Percentiles rank a stretch among this genome's conserved stretches.
Conservation (phyloP, 805 yeast genomes). For the Naumovozyma castellii region DNA sequence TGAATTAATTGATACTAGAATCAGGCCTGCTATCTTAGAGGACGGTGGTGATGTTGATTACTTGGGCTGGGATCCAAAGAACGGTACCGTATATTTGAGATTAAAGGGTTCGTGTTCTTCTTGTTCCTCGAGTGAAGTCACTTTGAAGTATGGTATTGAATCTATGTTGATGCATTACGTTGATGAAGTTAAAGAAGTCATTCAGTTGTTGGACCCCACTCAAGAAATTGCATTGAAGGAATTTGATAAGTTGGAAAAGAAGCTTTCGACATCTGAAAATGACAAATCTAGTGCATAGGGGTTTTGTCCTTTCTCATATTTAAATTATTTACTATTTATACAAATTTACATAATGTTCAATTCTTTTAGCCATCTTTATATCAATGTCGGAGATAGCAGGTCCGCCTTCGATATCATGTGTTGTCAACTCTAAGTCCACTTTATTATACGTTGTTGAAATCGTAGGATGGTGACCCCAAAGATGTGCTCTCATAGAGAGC, state of each 20-base stretch:
- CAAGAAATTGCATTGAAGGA: constrained; percentile 66
- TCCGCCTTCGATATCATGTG: constrained; percentile 49
- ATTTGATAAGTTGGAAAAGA: constrained; percentile 73
- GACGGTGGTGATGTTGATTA: constrained; percentile 97
- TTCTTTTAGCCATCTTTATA: constrained; percentile 43
- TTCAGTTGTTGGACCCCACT: constrained; percentile 79
- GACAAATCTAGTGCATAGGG: not conserved
- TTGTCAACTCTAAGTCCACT: constrained; percentile 45
- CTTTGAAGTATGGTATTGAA: constrained; percentile 91
- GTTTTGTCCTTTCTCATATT: too few species aligned
- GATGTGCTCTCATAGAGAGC: constrained; percentile 48
- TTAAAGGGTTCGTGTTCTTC: constrained; percentile 94
- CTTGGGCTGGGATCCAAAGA: constrained; percentile 72
- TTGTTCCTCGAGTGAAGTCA: constrained; percentile 84
- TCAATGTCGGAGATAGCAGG: constrained; percentile 46
- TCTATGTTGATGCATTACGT: constrained; percentile 95
- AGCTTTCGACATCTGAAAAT: constrained; percentile 28
- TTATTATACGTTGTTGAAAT: constrained; percentile 53
- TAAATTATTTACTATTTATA: constrained; percentile 3
- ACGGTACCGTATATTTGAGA: constrained; percentile 81
- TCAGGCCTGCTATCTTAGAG: constrained; percentile 95
- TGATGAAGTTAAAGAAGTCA: constrained; percentile 85
- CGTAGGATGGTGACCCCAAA: constrained; percentile 62
- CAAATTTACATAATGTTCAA: constrained; percentile 30
- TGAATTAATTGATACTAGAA: constrained; percentile 86